A percentile compares a stretch with the other conserved stretches of the same genome.
Evolutionary conservation across 176 grass and related monocot genomes (phyloP).

Genomic region (Thinopyrum elongatum): DNA sequence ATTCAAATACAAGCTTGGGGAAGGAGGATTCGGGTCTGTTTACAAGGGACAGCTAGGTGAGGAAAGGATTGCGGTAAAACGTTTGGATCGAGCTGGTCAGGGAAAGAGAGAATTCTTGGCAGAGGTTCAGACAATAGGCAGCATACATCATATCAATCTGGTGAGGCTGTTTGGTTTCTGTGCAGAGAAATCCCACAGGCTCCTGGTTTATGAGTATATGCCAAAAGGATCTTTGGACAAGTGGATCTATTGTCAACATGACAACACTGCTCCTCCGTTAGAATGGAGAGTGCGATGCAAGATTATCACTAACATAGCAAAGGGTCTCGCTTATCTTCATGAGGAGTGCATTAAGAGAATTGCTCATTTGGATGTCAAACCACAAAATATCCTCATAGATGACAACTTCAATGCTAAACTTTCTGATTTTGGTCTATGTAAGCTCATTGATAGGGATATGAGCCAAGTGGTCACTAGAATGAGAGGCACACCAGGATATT

Average conservation of each 20-base stretch:
- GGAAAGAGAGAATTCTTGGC: slow-evolving; percentile 35
- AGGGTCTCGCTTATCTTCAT: no score
- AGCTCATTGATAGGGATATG: no score
- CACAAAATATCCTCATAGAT: slow-evolving; percentile 13
- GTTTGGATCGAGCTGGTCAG: slow-evolving; percentile 16
- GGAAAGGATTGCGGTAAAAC: not conserved
- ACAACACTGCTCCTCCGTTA: not conserved
- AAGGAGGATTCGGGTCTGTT: not conserved
- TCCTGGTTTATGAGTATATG: slow-evolving; percentile 14
- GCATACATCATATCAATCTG: not conserved
- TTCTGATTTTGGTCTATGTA: no score
- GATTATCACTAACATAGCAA: not conserved
- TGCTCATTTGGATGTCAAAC: no score
- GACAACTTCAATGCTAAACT: not conserved
- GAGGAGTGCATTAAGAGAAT: no score
- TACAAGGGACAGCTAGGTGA: not conserved
- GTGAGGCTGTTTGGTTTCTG: not conserved
- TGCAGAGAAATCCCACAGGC: not conserved
- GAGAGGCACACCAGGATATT: no score
- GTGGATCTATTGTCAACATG: slow-evolving; percentile 27
- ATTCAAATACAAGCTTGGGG: not conserved
- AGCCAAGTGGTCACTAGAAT: no score
- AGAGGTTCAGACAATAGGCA: slow-evolving; percentile 45
- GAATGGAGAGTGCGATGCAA: not conserved
- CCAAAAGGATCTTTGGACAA: slow-evolving; percentile 31